Percentiles rank a stretch among this genome's conserved stretches.
phyloP scores from a whole-genome alignment of 495 filamentous ascomycete species.

The Xylaria grammica region DNA sequence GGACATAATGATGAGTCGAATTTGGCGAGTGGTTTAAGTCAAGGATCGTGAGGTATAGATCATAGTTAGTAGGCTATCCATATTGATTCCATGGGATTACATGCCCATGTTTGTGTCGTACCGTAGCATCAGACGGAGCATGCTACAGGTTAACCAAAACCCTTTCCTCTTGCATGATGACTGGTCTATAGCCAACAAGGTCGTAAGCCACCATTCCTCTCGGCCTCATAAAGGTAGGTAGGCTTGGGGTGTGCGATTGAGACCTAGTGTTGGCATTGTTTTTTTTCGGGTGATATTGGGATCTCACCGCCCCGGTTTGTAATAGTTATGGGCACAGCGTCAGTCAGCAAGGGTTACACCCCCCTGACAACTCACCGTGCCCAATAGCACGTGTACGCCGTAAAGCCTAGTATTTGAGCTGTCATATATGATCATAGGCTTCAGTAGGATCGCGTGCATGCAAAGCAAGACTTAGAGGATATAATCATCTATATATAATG shows the following conservation, averaged over 20 bases:
- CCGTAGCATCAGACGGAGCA: no score
- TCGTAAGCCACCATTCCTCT: neutral
- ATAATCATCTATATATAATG: slow-evolving; percentile 11
- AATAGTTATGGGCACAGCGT: neutral
- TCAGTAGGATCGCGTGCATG: neutral
- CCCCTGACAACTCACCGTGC: neutral
- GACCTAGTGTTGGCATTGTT: neutral
- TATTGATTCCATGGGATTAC: neutral
- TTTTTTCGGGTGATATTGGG: neutral
- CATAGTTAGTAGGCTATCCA: neutral
- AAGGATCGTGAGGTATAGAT: neutral
- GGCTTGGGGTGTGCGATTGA: neutral
- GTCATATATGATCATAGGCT: slow-evolving; percentile 1
- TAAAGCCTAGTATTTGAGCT: neutral
- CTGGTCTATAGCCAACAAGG: neutral
- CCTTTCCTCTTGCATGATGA: neutral
- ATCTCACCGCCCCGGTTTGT: neutral
- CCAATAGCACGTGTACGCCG: neutral
- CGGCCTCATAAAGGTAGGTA: neutral
- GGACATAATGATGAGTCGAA: neutral
- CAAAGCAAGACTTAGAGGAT: slow-evolving; percentile 21
- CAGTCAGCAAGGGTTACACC: neutral
- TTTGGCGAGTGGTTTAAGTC: neutral
- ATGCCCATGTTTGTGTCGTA: neutral
- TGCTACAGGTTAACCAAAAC: neutral